Evolutionary conservation across 495 filamentous ascomycete species (phyloP).

Genomic region (Hyaloscypha bicolor): DNA sequence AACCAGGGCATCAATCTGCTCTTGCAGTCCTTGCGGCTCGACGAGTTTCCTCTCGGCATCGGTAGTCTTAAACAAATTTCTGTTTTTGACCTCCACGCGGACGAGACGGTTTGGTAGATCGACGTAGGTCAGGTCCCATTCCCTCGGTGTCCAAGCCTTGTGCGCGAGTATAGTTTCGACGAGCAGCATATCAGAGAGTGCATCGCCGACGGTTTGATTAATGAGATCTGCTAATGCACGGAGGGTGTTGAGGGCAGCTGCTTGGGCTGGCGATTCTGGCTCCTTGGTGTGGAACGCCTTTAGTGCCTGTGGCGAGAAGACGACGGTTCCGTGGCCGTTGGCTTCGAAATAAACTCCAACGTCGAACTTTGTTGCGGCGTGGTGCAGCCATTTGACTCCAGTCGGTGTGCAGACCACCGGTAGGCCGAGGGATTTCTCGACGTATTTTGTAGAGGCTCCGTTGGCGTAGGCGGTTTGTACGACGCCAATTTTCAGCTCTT

Average conservation of each 20-base stretch:
- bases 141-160: slow-evolving; percentile 85
- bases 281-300: slow-evolving; percentile 73
- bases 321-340: slow-evolving; percentile 95
- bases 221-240: slow-evolving; percentile 82
- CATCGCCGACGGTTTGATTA: slow-evolving; percentile 97
- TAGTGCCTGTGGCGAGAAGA: slow-evolving; percentile 84
- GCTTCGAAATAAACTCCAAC: slow-evolving; percentile 98
- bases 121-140: slow-evolving; percentile 93
- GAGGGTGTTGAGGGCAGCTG: slow-evolving; percentile 79
- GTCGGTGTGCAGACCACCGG: slow-evolving; percentile 92
- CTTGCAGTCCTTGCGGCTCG: slow-evolving; percentile 76
- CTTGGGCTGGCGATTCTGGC: slow-evolving; percentile 89
- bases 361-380: slow-evolving; percentile 87
- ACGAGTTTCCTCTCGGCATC: slow-evolving; percentile 90
- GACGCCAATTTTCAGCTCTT: slow-evolving; percentile 84
- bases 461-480: slow-evolving; percentile 98
- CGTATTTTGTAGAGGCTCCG: slow-evolving; percentile 90
- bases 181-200: slow-evolving; percentile 92
- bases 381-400: slow-evolving; percentile 96
- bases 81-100: slow-evolving; percentile 84
- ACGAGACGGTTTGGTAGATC: slow-evolving; percentile 95
- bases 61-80: slow-evolving; percentile 83
- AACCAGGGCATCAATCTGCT: slow-evolving; percentile 81
- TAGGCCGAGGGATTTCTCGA: slow-evolving; percentile 83
- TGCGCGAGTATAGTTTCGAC: slow-evolving; percentile 95